A percentile compares a stretch with the other conserved stretches of the same genome.
Evolutionary conservation across 2,329 filamentous ascomycete species (phyloP).

Genomic region (Dactylella cylindrospora): DNA sequence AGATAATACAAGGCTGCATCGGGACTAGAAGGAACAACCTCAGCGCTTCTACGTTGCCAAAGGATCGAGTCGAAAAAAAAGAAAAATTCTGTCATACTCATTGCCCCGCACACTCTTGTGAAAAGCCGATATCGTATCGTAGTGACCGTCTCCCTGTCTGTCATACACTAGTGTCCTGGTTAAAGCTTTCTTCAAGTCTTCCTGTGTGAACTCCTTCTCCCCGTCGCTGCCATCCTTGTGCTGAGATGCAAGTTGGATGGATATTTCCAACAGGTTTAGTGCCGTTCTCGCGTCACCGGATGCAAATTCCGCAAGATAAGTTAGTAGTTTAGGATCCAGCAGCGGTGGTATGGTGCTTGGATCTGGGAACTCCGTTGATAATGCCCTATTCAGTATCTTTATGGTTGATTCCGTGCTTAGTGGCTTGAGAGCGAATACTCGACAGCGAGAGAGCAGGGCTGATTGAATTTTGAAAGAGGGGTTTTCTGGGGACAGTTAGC

Average conservation of each 20-base stretch:
- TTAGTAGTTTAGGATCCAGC: constrained; percentile 73
- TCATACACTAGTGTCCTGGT: constrained; percentile 96
- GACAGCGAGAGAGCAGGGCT: constrained; percentile 82
- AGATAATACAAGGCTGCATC: constrained; percentile 94
- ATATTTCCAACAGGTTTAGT: constrained; percentile 86
- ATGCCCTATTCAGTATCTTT: constrained; percentile 20
- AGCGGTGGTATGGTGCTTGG: constrained; percentile 56
- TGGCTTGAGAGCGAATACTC: constrained; percentile 82
- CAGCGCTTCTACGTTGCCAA: neutral
- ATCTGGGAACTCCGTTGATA: constrained; percentile 27
- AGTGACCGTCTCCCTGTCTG: constrained; percentile 91
- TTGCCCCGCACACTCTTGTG: constrained; percentile 92
- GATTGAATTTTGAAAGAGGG: constrained; percentile 90
- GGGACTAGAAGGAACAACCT: constrained; percentile 52
- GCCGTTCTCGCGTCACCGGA: constrained; percentile 93
- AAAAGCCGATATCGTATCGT: constrained; percentile 94
- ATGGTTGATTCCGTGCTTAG: constrained; percentile 67
- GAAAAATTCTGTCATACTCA: constrained; percentile 55
- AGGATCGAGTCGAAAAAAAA: neutral
- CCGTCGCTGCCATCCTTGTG: neutral
- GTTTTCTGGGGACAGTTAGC: constrained; percentile 57
- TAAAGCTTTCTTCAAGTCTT: constrained; percentile 75
- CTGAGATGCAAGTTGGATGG: constrained; percentile 62
- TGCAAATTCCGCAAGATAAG: constrained; percentile 79
- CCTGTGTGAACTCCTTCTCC: constrained; percentile 60